Conservation (phyloP, 306 rosid genomes). For the Purshia tridentata region DNA sequence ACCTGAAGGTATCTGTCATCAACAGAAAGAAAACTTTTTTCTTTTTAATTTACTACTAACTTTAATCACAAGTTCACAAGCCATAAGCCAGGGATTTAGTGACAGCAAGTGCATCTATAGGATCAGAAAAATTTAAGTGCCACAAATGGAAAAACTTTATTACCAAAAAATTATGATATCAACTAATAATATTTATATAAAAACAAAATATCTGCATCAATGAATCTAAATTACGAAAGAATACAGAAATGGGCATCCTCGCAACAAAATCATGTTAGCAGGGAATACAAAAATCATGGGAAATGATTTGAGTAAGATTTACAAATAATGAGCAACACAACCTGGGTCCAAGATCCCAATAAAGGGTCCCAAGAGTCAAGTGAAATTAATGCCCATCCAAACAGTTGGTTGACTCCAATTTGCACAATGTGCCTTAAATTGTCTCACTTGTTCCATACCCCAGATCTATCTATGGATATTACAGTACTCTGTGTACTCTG, state of each 20-base stretch:
- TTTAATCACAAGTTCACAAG: too few relatives aligned
- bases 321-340: constrained; percentile 34
- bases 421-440: constrained; percentile 13
- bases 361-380: not conserved
- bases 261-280: constrained; percentile 35
- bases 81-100: too few relatives aligned
- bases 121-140: too few relatives aligned
- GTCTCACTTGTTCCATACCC: constrained; percentile 55
- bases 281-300: constrained; percentile 7
- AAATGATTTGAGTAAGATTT: constrained; percentile 30
- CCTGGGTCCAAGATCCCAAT: not conserved
- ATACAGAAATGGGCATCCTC: constrained; percentile 28
- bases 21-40: too few relatives aligned
- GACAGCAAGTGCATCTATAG: too few relatives aligned
- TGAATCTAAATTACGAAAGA: constrained; percentile 31
- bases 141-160: too few relatives aligned
- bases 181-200: not conserved
- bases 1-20: too few relatives aligned
- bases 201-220: constrained; percentile 14
- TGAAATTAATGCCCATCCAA: not conserved
- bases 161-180: too few relatives aligned
- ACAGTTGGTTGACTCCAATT: not conserved
- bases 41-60: too few relatives aligned
- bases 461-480: constrained; percentile 47
- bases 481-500: constrained; percentile 39